Evolutionary conservation across 192 early-diverging fungal species (phyloP).

Genomic region (Helicostylum pulchrum): DNA sequence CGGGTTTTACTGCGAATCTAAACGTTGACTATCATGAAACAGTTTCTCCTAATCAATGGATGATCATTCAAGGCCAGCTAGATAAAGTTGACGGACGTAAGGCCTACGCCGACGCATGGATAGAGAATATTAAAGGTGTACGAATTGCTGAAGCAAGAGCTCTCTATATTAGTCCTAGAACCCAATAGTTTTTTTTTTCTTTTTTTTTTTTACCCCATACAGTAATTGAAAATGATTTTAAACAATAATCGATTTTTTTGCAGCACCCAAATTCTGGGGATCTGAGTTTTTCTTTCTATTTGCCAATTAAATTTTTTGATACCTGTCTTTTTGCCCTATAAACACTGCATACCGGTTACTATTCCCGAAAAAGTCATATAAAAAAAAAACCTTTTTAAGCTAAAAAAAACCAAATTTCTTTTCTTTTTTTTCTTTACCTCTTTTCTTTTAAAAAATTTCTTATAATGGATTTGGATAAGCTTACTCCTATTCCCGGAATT

Average conservation of each 20-base stretch:
- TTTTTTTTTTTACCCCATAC: neutral
- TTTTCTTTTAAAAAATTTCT: conserved; percentile 6
- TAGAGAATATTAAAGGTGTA: conserved; percentile 21
- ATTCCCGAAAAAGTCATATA: neutral
- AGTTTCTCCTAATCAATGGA: conserved; percentile 26
- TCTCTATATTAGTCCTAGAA: conserved; percentile 29
- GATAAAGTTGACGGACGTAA: conserved; percentile 26
- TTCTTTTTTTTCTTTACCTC: conserved; percentile 8
- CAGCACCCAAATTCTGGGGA: conserved; percentile 16
- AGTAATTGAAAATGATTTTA: neutral
- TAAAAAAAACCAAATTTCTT: neutral
- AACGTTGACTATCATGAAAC: conserved; percentile 26
- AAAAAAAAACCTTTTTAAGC: no score
- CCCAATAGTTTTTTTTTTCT: neutral
- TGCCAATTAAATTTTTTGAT: neutral
- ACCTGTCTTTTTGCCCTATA: no score
- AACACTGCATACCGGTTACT: neutral
- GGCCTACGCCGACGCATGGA: conserved; percentile 24
- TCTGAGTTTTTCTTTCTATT: conserved; percentile 6
- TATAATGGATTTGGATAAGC: conserved; percentile 22
- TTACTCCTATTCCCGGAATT: conserved; percentile 41
- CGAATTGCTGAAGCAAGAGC: conserved; percentile 18
- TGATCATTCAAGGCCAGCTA: conserved; percentile 24
- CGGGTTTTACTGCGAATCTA: conserved; percentile 32
- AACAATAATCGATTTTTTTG: conserved; percentile 3